A percentile compares a stretch with the other conserved stretches of the same genome.
These are phyloP conservation scores for Melampsora americana DNA, from an alignment of 1,284 basidiomycete species.

Conservation along the genomic window DNA sequence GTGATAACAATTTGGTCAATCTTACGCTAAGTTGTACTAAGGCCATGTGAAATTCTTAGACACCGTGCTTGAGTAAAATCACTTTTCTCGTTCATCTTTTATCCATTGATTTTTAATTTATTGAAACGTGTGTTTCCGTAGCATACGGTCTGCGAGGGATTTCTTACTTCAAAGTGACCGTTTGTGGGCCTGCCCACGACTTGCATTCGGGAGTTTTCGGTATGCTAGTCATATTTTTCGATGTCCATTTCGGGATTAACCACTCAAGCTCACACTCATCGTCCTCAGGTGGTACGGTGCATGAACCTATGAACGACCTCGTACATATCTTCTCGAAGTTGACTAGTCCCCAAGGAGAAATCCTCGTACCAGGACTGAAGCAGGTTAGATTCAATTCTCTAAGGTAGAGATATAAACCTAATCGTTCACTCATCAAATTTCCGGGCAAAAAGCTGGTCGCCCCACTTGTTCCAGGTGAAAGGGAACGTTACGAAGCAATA, in stretches of 20 bases:
- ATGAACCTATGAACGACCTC: slow-evolving; percentile 70
- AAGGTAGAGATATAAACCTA: too few relatives aligned
- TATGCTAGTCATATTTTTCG: slow-evolving; percentile 51
- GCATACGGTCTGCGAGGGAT: slow-evolving; percentile 65
- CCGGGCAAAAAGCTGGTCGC: slow-evolving; percentile 68
- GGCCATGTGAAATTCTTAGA: too few relatives aligned
- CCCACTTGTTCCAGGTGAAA: slow-evolving; percentile 72
- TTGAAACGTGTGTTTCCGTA: too few relatives aligned
- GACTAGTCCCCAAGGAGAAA: slow-evolving; percentile 75
- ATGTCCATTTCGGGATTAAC: too few relatives aligned
- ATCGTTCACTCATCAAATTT: too few relatives aligned
- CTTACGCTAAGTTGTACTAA: neutral
- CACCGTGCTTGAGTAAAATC: too few relatives aligned
- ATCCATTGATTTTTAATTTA: too few relatives aligned
- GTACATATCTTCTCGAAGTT: slow-evolving; percentile 71
- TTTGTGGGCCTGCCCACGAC: slow-evolving; percentile 81
- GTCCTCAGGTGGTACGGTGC: neutral
- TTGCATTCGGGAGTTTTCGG: slow-evolving; percentile 72
- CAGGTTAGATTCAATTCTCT: too few relatives aligned
- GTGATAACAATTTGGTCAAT: neutral
- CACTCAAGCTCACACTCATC: too few relatives aligned
- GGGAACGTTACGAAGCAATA: slow-evolving; percentile 58
- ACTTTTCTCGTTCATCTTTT: too few relatives aligned
- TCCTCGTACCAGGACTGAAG: slow-evolving; percentile 85
- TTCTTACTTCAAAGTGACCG: slow-evolving; percentile 78